These are phyloP conservation scores for Podospora fimiseda DNA, from an alignment of 495 filamentous ascomycete species.

Conservation along the genomic window DNA sequence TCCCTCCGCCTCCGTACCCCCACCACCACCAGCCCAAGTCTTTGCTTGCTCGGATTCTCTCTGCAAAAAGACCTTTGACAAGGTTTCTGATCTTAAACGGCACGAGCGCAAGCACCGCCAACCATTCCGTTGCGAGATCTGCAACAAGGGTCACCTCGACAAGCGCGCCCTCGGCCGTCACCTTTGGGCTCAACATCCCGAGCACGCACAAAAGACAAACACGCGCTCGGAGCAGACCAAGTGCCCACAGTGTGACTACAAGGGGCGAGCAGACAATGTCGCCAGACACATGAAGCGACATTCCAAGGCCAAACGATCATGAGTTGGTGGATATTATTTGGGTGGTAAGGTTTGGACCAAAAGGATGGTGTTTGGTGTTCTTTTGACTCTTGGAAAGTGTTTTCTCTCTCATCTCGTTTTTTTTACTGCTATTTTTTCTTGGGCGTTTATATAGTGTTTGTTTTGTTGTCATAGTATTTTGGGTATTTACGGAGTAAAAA, in stretches of 20 bases:
- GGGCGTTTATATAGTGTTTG: background rate
- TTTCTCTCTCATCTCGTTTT: background rate
- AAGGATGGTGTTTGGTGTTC: background rate
- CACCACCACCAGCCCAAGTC: background rate
- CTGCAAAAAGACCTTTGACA: constrained; percentile 1
- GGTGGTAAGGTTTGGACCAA: background rate
- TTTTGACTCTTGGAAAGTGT: background rate
- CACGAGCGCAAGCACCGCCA: constrained; percentile 18
- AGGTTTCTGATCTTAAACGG: constrained; percentile 1
- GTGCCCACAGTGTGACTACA: constrained; percentile 17
- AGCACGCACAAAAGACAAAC: constrained; percentile 7
- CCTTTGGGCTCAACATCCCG: constrained; percentile 17
- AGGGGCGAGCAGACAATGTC: constrained; percentile 18
- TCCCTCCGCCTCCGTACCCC: background rate
- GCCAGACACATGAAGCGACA: constrained; percentile 15
- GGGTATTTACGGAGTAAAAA: background rate
- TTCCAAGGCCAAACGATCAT: background rate
- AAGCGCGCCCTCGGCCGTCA: constrained; percentile 19
- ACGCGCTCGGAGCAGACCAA: constrained; percentile 11
- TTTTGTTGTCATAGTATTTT: background rate
- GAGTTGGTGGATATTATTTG: background rate
- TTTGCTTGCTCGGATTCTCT: background rate
- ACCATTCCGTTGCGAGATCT: constrained; percentile 15
- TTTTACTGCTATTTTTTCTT: background rate
- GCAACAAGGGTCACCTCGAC: constrained; percentile 18